phyloP scores from a whole-genome alignment of 306 rosid species.

The Crotalaria pallida region DNA sequence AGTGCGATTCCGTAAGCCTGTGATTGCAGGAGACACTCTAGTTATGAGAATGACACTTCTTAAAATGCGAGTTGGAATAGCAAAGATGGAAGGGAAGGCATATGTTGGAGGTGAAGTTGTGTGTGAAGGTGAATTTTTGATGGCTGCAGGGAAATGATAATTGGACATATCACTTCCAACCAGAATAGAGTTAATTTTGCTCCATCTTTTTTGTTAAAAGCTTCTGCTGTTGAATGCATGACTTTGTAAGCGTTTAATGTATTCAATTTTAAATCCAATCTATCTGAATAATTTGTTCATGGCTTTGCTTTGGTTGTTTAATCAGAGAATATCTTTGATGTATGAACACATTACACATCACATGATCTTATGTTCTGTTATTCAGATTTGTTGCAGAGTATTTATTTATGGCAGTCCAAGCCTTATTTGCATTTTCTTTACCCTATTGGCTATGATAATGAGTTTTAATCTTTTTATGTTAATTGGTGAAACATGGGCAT shows the following conservation, averaged over 20 bases:
- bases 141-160: slow-evolving; percentile 55
- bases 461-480: neutral
- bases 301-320: neutral
- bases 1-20: slow-evolving; percentile 87
- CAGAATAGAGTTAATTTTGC: slow-evolving; percentile 13
- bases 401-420: slow-evolving; percentile 6
- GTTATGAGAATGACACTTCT: slow-evolving; percentile 87
- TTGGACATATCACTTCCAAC: neutral
- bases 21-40: slow-evolving; percentile 87
- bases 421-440: neutral
- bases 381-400: neutral
- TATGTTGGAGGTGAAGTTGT: slow-evolving; percentile 89
- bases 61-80: slow-evolving; percentile 81
- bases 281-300: neutral
- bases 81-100: slow-evolving; percentile 95
- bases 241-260: neutral
- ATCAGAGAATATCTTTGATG: neutral
- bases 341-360: neutral
- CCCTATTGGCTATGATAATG: neutral
- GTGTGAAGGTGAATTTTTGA: slow-evolving; percentile 87
- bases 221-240: slow-evolving; percentile 15
- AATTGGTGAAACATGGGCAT: neutral
- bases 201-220: neutral
- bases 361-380: neutral
- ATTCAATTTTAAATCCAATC: slow-evolving; percentile 9